Evolutionary conservation across 148 eudicot genomes (phyloP).

Genomic region (Chenopodium suecicum): DNA sequence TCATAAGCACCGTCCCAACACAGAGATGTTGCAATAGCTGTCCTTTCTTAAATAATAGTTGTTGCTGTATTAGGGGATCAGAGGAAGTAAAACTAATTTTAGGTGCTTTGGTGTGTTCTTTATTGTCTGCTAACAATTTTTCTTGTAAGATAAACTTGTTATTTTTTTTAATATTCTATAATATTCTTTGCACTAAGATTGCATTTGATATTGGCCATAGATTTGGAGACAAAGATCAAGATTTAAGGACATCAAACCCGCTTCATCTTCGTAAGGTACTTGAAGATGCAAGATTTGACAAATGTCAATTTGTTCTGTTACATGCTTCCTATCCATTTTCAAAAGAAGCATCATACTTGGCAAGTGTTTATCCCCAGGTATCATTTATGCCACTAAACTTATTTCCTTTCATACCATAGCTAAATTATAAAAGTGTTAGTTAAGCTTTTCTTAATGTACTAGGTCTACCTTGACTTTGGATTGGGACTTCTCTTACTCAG

Average conservation of each 20-base stretch:
- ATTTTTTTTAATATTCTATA: background rate
- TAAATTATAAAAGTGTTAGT: background rate
- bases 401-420: background rate
- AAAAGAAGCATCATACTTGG: constrained; percentile 93
- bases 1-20: too few species aligned
- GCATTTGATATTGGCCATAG: constrained; percentile 36
- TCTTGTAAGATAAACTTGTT: background rate
- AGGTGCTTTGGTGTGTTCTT: too few species aligned
- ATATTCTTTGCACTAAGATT: background rate
- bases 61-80: too few species aligned
- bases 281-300: constrained; percentile 78
- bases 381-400: background rate
- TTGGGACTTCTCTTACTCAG: constrained; percentile 83
- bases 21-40: too few species aligned
- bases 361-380: constrained; percentile 89
- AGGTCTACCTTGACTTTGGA: constrained; percentile 95
- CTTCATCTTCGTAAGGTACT: constrained; percentile 83
- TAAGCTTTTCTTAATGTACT: constrained; percentile 19
- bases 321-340: constrained; percentile 97
- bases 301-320: constrained; percentile 70
- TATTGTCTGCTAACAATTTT: too few species aligned
- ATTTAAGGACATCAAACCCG: constrained; percentile 82
- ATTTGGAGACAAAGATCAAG: constrained; percentile 93
- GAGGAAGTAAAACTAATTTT: too few species aligned
- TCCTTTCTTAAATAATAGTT: too few species aligned